phyloP scores from a whole-genome alignment of 2,329 filamentous ascomycete genomes.

The Blastomyces silverae region DNA sequence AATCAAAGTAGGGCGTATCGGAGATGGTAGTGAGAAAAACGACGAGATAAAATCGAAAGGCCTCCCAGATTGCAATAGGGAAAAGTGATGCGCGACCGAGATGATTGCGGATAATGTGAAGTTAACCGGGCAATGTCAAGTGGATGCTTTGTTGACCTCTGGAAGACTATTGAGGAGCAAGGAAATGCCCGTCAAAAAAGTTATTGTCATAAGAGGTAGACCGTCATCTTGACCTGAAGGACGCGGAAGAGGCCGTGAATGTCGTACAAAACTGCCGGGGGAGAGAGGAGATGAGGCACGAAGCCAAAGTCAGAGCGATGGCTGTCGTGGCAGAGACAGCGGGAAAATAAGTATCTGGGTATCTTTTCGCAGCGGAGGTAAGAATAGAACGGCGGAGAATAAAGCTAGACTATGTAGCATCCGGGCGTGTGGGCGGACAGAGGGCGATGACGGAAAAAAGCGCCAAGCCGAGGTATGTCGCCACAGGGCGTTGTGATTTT shows the following conservation, averaged over 20 bases:
- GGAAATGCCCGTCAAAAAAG: conserved; percentile 34
- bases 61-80: conserved; percentile 4
- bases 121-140: conserved; percentile 3
- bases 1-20: neutral
- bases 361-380: too few relatives aligned
- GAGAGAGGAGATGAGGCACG: neutral
- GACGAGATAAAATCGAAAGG: conserved; percentile 3
- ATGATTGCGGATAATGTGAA: conserved; percentile 5
- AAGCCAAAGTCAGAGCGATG: neutral
- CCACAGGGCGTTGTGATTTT: neutral
- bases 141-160: neutral
- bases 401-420: neutral
- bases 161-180: conserved; percentile 18
- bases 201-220: conserved; percentile 40
- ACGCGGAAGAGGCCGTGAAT: conserved; percentile 5
- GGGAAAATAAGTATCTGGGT: neutral
- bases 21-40: neutral
- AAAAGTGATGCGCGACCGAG: neutral
- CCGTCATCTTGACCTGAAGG: conserved; percentile 29
- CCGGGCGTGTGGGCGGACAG: neutral
- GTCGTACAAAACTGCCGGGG: conserved; percentile 1
- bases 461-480: neutral
- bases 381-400: neutral
- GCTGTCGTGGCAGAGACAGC: neutral
- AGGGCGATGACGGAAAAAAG: neutral